Conservation (phyloP, 2,329 filamentous ascomycete species). For the Trichoderma pleuroti region DNA sequence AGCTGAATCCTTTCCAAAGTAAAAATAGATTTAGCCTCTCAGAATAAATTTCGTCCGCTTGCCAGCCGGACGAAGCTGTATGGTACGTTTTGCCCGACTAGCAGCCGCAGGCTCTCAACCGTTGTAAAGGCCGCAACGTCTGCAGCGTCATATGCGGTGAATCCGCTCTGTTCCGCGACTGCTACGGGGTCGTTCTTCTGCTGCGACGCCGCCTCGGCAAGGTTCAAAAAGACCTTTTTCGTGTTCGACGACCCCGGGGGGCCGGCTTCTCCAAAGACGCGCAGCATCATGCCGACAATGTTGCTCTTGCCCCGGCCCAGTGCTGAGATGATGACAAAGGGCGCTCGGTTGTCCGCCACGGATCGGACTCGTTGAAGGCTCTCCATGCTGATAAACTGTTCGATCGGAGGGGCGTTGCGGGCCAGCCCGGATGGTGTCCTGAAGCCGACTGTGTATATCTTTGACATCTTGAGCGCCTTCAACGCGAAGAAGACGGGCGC, state of each 20-base stretch:
- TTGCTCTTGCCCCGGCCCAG: slow-evolving; percentile 74
- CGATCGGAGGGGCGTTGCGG: slow-evolving; percentile 61
- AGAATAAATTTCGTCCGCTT: slow-evolving; percentile 49
- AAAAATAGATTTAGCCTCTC: slow-evolving; percentile 19
- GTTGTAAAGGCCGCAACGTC: slow-evolving; percentile 83
- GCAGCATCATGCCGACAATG: slow-evolving; percentile 72
- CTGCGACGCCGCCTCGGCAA: slow-evolving; percentile 55
- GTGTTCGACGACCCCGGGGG: slow-evolving; percentile 36
- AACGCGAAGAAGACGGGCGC: slow-evolving; percentile 76
- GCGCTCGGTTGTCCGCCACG: slow-evolving; percentile 52
- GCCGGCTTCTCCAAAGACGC: slow-evolving; percentile 58
- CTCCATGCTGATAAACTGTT: slow-evolving; percentile 75
- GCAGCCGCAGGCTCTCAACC: slow-evolving; percentile 71
- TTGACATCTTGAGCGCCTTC: slow-evolving; percentile 69
- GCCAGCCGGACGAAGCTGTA: slow-evolving; percentile 83
- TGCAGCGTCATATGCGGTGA: slow-evolving; percentile 73
- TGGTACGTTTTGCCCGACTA: slow-evolving; percentile 82
- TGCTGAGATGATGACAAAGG: slow-evolving; percentile 78
- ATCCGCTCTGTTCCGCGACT: slow-evolving; percentile 70
- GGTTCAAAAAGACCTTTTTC: slow-evolving; percentile 73
- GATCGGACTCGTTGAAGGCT: slow-evolving; percentile 52
- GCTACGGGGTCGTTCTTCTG: slow-evolving; percentile 64
- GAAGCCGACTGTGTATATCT: slow-evolving; percentile 83
- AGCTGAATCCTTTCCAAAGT: not conserved
- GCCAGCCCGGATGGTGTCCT: slow-evolving; percentile 60